Evolutionary conservation across 176 grass and related monocot genomes (phyloP).

Genomic region (Olyra latifolia): DNA sequence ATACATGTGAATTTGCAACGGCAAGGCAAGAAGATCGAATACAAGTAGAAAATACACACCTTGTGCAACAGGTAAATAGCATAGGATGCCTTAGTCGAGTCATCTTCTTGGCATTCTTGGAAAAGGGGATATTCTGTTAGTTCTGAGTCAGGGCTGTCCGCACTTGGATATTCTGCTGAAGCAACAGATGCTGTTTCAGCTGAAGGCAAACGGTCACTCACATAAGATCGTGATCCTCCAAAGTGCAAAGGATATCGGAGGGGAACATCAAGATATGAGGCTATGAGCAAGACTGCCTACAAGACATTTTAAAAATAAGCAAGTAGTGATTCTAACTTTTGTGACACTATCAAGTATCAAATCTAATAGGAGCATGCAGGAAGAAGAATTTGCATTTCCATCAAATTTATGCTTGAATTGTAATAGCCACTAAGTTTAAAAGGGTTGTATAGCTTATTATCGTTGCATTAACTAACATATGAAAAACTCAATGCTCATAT

Average conservation of each 20-base stretch:
- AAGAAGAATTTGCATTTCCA: neutral
- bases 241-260: conserved; percentile 52
- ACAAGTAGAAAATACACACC: conserved; percentile 29
- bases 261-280: conserved; percentile 58
- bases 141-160: neutral
- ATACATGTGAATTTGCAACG: neutral
- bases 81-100: conserved; percentile 38
- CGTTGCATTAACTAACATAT: neutral
- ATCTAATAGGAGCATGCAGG: neutral
- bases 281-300: conserved; percentile 63
- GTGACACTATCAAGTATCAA: neutral
- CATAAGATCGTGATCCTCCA: conserved; percentile 57
- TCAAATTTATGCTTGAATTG: neutral
- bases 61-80: conserved; percentile 56
- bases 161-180: conserved; percentile 8
- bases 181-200: conserved; percentile 27
- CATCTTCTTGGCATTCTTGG: conserved; percentile 48
- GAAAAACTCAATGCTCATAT: conserved; percentile 1
- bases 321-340: neutral
- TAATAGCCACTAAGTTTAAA: neutral
- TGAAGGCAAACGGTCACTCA: conserved; percentile 49
- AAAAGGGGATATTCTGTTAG: conserved; percentile 54
- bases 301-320: conserved; percentile 26
- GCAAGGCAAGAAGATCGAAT: neutral
- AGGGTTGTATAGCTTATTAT: neutral